Percentiles rank a stretch among this genome's conserved stretches.
These are phyloP conservation scores for Pleurotus cornucopiae DNA, from an alignment of 768 basidiomycete genomes.

Conservation along the genomic window DNA sequence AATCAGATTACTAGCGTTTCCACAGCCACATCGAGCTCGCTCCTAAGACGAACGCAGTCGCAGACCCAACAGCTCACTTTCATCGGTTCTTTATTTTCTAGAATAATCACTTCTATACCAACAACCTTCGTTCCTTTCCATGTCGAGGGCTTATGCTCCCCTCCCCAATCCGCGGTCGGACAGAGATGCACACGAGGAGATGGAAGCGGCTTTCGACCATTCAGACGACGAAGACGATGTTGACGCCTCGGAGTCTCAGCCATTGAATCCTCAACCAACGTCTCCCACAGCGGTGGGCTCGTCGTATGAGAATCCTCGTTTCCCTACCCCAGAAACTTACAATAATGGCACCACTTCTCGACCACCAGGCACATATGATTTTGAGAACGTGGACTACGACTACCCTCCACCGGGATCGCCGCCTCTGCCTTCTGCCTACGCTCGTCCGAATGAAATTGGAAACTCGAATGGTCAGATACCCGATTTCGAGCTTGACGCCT, in stretches of 20 bases:
- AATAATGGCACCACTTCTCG: conserved; percentile 17
- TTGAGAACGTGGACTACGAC: conserved; percentile 77
- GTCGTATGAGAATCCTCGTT: neutral
- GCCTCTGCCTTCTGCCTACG: conserved; percentile 55
- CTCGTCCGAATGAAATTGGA: conserved; percentile 67
- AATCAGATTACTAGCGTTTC: no score
- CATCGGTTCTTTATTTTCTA: no score
- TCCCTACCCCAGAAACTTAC: neutral
- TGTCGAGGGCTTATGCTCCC: conserved; percentile 65
- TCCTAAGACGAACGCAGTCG: no score
- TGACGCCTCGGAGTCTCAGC: conserved; percentile 47
- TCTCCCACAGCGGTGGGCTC: conserved; percentile 22
- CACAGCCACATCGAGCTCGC: no score
- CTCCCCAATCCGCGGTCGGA: conserved; percentile 55
- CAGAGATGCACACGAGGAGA: conserved; percentile 45
- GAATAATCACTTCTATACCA: no score
- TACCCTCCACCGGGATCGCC: conserved; percentile 83
- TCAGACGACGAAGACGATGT: conserved; percentile 64
- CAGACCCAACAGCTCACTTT: no score
- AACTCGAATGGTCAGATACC: conserved; percentile 75
- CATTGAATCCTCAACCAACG: conserved; percentile 39
- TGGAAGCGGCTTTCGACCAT: conserved; percentile 87
- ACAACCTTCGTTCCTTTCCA: conserved; percentile 14
- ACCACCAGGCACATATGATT: conserved; percentile 59
- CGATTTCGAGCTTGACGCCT: conserved; percentile 30